Evolutionary conservation across 495 filamentous ascomycete species (phyloP).

Genomic region (Tirmania nivea): DNA sequence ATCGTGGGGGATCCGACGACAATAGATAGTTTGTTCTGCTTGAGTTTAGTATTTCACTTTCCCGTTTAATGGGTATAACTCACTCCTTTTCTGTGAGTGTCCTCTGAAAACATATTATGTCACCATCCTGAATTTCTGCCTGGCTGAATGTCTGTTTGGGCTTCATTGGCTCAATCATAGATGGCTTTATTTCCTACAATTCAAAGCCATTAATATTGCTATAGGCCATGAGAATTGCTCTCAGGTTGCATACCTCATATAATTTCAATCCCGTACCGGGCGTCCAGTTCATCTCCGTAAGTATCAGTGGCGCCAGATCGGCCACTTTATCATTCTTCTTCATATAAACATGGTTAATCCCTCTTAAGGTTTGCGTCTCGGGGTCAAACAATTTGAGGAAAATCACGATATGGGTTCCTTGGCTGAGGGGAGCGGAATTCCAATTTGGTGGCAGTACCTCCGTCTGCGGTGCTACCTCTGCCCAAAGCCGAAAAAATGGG

Average conservation of each 20-base stretch:
- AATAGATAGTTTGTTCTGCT: constrained; percentile 16
- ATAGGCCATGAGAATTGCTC: background rate
- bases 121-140: constrained; percentile 89
- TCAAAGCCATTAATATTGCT: too few species aligned
- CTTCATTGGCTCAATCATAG: constrained; percentile 91
- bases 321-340: constrained; percentile 66
- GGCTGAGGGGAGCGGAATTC: background rate
- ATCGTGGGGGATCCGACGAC: constrained; percentile 24
- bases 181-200: constrained; percentile 74
- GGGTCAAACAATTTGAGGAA: constrained; percentile 87
- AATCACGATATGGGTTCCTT: constrained; percentile 40
- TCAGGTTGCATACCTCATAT: constrained; percentile 38
- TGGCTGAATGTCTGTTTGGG: constrained; percentile 66
- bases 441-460: background rate
- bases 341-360: constrained; percentile 64
- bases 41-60: constrained; percentile 1
- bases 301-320: constrained; percentile 61
- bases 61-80: constrained; percentile 5
- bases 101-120: constrained; percentile 87
- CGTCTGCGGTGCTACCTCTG: constrained; percentile 27
- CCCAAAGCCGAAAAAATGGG: constrained; percentile 61
- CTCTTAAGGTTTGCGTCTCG: constrained; percentile 47
- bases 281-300: constrained; percentile 76
- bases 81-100: constrained; percentile 39
- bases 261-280: constrained; percentile 28